A percentile compares a stretch with the other conserved stretches of the same genome.
phyloP scores from a whole-genome alignment of 208 protist species.

The Acanthamoeba divionensis region DNA sequence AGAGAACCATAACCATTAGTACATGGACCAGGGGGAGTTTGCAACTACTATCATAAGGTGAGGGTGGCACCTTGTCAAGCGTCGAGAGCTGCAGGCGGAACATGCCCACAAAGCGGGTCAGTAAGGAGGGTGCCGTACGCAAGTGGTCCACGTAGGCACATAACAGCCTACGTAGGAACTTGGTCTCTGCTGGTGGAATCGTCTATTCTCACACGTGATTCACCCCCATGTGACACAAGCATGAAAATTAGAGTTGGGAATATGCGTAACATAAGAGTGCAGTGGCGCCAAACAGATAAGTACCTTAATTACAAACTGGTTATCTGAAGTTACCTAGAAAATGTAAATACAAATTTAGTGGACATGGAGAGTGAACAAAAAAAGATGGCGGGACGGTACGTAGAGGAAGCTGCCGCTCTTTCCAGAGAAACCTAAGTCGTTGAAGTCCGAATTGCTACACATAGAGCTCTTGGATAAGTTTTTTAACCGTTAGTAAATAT shows the following conservation, averaged over 20 bases:
- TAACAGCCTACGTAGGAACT: not conserved
- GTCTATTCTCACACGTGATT: not conserved
- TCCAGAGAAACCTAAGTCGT: not conserved
- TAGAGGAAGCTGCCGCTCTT: conserved; percentile 39
- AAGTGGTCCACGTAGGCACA: not conserved
- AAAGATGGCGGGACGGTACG: not conserved
- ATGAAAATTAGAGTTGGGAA: no score
- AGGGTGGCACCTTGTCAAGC: not conserved
- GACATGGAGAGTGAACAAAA: not conserved
- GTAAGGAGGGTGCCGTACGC: not conserved
- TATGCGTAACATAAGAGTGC: no score
- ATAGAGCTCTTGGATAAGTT: not conserved
- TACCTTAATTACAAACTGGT: not conserved
- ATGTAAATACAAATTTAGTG: not conserved
- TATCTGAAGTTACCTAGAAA: no score
- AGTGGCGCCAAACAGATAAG: no score
- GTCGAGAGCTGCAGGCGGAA: not conserved
- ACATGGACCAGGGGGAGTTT: no score
- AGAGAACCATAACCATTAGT: no score
- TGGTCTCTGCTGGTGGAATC: not conserved
- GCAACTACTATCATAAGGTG: not conserved
- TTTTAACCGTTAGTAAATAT: not conserved
- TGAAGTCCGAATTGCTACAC: not conserved
- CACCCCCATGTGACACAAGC: no score
- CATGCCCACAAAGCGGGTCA: conserved; percentile 13